These are phyloP conservation scores for Rhynchosporium secalis DNA, from an alignment of 2,329 filamentous ascomycete genomes.

Conservation along the genomic window DNA sequence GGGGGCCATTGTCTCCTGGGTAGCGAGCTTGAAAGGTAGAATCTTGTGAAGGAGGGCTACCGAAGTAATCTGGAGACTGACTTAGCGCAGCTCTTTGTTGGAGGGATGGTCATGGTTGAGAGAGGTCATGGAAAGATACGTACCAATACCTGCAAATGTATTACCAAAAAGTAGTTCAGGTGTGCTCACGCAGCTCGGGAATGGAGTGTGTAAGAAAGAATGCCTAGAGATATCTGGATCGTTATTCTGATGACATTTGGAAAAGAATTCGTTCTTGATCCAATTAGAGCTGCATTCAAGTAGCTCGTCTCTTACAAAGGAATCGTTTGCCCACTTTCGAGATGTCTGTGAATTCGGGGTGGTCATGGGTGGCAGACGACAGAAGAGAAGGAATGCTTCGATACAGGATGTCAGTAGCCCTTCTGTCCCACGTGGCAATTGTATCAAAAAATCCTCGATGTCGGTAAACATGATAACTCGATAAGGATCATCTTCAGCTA, in stretches of 20 bases:
- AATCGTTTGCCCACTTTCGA: constrained; percentile 49
- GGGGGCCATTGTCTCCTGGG: constrained; percentile 24
- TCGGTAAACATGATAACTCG: constrained; percentile 80
- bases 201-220: constrained; percentile 30
- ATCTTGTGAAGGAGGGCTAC: neutral
- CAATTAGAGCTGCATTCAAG: constrained; percentile 34
- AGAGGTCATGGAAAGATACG: neutral
- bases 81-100: neutral
- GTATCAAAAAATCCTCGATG: constrained; percentile 61
- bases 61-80: constrained; percentile 7
- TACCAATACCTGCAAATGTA: constrained; percentile 4
- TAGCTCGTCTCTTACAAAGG: constrained; percentile 51
- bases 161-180: constrained; percentile 55
- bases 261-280: constrained; percentile 21
- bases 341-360: constrained; percentile 29
- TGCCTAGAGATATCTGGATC: constrained; percentile 31
- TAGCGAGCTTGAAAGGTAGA: constrained; percentile 31
- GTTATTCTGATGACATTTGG: constrained; percentile 19
- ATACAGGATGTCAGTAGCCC: constrained; percentile 52
- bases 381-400: constrained; percentile 71
- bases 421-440: constrained; percentile 46
- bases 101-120: neutral
- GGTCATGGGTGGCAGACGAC: constrained; percentile 57
- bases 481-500: constrained; percentile 77
- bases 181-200: constrained; percentile 38